Conservation (phyloP, 805 yeast genomes). For the Lachancea dasiensis region DNA sequence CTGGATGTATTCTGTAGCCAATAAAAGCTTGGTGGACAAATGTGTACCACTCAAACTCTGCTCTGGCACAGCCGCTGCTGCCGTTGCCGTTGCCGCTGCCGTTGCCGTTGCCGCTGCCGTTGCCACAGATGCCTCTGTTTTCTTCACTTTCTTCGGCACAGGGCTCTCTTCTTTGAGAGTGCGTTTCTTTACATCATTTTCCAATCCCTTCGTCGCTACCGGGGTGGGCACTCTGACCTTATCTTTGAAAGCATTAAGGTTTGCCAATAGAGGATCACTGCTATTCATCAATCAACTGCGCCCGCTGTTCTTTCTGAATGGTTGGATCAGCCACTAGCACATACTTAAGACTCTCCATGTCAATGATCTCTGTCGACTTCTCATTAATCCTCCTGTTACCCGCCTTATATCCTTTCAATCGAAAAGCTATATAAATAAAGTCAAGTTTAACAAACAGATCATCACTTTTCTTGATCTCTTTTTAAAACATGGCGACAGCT, state of each 20-base stretch:
- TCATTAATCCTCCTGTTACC: background rate
- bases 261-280: slow-evolving; percentile 42
- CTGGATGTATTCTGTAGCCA: slow-evolving; percentile 89
- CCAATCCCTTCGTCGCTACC: slow-evolving; percentile 34
- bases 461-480: background rate
- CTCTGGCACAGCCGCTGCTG: slow-evolving; percentile 21
- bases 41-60: slow-evolving; percentile 36
- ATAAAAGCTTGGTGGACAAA: slow-evolving; percentile 76
- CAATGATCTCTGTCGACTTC: background rate
- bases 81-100: background rate
- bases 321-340: no score
- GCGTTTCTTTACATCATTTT: slow-evolving; percentile 17
- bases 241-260: slow-evolving; percentile 59
- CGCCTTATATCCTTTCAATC: background rate
- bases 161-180: slow-evolving; percentile 24
- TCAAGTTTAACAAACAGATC: background rate
- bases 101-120: background rate
- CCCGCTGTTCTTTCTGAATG: no score
- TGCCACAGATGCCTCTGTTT: slow-evolving; percentile 21
- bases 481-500: slow-evolving; percentile 1
- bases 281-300: slow-evolving; percentile 19
- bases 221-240: slow-evolving; percentile 51
- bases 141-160: slow-evolving; percentile 23
- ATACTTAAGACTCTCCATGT: no score
- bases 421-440: background rate